Evolutionary conservation across 345 rosid genomes (phyloP).

Genomic region (Pseudoturritis turrita): DNA sequence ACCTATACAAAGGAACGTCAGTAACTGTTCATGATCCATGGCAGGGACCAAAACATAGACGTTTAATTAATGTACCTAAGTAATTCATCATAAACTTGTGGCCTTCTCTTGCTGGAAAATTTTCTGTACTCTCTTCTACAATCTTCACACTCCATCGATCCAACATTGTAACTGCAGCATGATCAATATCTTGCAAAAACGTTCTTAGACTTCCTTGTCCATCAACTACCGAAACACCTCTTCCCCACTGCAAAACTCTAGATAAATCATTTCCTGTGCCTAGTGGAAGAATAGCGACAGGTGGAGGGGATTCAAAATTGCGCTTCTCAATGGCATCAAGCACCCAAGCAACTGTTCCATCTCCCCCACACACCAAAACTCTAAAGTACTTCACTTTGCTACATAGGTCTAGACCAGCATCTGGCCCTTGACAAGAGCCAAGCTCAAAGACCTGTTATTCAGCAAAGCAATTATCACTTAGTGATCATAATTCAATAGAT

Average conservation of each 20-base stretch:
- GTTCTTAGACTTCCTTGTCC: slow-evolving; percentile 66
- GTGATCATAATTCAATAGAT: background rate
- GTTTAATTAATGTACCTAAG: slow-evolving; percentile 43
- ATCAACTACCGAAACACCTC: slow-evolving; percentile 60
- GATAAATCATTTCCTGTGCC: slow-evolving; percentile 90
- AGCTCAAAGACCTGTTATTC: slow-evolving; percentile 62
- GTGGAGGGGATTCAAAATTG: slow-evolving; percentile 76
- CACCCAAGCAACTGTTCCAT: slow-evolving; percentile 89
- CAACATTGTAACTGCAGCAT: slow-evolving; percentile 78
- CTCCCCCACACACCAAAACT: slow-evolving; percentile 84
- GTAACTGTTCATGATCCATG: slow-evolving; percentile 12
- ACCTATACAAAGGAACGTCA: slow-evolving; percentile 39
- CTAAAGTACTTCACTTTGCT: slow-evolving; percentile 59
- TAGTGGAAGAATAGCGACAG: slow-evolving; percentile 77
- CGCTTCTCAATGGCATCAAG: slow-evolving; percentile 68
- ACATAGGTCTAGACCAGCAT: slow-evolving; percentile 64
- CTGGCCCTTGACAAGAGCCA: slow-evolving; percentile 71
- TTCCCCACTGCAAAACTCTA: slow-evolving; percentile 81
- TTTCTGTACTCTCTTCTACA: slow-evolving; percentile 42
- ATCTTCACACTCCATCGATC: slow-evolving; percentile 78
- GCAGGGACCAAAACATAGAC: background rate
- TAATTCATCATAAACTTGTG: slow-evolving; percentile 83
- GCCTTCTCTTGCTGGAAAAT: slow-evolving; percentile 30
- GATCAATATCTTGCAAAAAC: slow-evolving; percentile 62
- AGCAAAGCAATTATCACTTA: slow-evolving; percentile 4